Conservation (phyloP, 495 filamentous ascomycete species). For the Friedmanniomyces simplex region DNA sequence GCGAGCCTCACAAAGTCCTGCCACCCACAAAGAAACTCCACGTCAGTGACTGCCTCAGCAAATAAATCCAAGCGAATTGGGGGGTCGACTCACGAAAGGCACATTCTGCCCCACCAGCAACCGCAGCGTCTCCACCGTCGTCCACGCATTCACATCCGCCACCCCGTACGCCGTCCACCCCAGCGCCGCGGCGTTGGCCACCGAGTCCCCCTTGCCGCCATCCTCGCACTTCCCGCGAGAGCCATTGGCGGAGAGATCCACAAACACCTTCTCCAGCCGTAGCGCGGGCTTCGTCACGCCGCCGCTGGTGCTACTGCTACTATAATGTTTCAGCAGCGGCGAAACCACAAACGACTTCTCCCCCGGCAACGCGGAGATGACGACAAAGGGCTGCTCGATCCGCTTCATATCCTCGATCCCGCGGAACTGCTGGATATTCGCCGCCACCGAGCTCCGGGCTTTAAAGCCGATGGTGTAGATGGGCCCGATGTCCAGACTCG, state of each 20-base stretch:
- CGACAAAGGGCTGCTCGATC: slow-evolving; percentile 65
- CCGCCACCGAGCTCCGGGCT: slow-evolving; percentile 50
- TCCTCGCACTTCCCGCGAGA: slow-evolving; percentile 26
- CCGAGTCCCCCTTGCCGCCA: slow-evolving; percentile 52
- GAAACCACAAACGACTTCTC: slow-evolving; percentile 73
- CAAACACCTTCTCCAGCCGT: slow-evolving; percentile 58
- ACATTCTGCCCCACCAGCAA: slow-evolving; percentile 76
- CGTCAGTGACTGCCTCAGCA: too few species aligned
- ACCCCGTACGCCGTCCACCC: slow-evolving; percentile 73
- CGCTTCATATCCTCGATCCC: slow-evolving; percentile 67
- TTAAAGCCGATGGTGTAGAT: slow-evolving; percentile 80
- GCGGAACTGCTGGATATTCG: slow-evolving; percentile 64
- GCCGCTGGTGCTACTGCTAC: too few species aligned
- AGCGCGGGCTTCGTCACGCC: slow-evolving; percentile 8
- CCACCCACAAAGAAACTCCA: too few species aligned
- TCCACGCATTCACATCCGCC: slow-evolving; percentile 69
- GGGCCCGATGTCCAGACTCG: slow-evolving; percentile 61
- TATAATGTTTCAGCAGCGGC: slow-evolving; percentile 60
- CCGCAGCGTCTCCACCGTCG: slow-evolving; percentile 67
- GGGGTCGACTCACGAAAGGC: slow-evolving; percentile 48
- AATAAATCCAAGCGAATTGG: too few species aligned
- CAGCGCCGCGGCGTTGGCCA: slow-evolving; percentile 53
- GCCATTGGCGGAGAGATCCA: slow-evolving; percentile 67
- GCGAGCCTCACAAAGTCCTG: slow-evolving; percentile 71
- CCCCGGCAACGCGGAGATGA: slow-evolving; percentile 64